These are phyloP conservation scores for Aulographum hederae DNA, from an alignment of 2,329 filamentous ascomycete genomes.

Conservation along the genomic window DNA sequence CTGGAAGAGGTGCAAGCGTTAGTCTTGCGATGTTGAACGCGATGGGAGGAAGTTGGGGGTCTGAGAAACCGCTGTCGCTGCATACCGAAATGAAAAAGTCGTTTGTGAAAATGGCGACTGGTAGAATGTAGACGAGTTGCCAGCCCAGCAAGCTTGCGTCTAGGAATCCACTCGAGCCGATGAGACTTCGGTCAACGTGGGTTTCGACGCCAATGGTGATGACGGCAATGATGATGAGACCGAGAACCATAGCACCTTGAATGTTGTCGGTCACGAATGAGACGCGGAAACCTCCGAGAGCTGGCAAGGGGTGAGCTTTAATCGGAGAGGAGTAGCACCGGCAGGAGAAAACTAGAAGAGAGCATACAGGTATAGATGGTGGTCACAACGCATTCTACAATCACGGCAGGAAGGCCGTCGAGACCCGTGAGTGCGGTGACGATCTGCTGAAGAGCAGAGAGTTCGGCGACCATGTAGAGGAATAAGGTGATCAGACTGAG, in stretches of 20 bases:
- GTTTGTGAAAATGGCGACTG: constrained; percentile 64
- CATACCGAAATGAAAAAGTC: constrained; percentile 59
- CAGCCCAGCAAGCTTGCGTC: constrained; percentile 56
- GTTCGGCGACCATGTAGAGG: constrained; percentile 71
- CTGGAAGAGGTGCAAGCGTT: background rate
- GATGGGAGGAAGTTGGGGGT: background rate
- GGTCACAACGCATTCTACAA: constrained; percentile 60
- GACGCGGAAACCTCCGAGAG: constrained; percentile 64
- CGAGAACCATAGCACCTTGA: constrained; percentile 61
- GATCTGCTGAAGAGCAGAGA: constrained; percentile 67
- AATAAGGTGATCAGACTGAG: constrained; percentile 55
- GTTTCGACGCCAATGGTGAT: constrained; percentile 64
- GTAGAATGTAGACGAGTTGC: constrained; percentile 73
- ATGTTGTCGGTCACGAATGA: constrained; percentile 73
- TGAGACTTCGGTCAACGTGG: constrained; percentile 48
- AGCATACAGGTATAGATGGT: constrained; percentile 63
- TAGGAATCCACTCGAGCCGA: constrained; percentile 51
- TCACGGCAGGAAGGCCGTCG: constrained; percentile 54
- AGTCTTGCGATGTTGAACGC: background rate
- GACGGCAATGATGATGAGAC: constrained; percentile 56
- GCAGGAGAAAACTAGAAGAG: too few species aligned
- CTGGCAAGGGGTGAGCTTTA: constrained; percentile 21
- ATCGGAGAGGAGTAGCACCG: constrained; percentile 1
- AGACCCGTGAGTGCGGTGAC: constrained; percentile 57
- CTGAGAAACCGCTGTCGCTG: background rate